Evolutionary conservation across 257 asterid genomes (phyloP), one percentile per base, ranked within the genome.

Genomic region (Agastache rugosa): DNA sequence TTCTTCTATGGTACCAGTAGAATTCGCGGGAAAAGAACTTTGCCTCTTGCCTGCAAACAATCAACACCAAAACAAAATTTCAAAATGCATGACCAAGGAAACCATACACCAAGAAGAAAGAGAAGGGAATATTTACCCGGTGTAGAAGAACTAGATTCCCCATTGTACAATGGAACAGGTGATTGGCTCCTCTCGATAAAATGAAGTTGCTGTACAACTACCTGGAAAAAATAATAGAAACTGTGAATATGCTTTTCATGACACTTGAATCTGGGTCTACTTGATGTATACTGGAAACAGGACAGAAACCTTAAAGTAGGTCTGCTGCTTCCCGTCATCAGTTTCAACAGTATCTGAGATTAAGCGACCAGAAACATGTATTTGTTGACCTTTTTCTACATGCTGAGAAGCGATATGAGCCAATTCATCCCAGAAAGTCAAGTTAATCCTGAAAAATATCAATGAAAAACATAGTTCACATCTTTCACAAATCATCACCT

Each of bases 321-420:
- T 90, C 83, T 90, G 96, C 77, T 88, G 91, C 85, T 87, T 94
- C 78, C 96, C 97, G 10, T 91, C 97, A 69, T 87, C 97, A 69
- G 56, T 84, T 81, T 91, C 93, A 74, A 90, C 91, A 15, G 96
- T 88, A 82, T 93, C 98, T 3, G 97, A 81, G 72, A 87, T 83
- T 29, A 93, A 76, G 59, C 97, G 96, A 71, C 98, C 98, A 23
- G 90, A 80, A 54, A 94, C 91, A 19, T 85, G 85, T 74, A 94
- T 87, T 77, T 94, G 98, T 12, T 90, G 86, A 53, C 97, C 97
- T 88, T 90, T 91, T 81, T 93, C 97, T 16, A 94, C 84, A 80
- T 94, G 92, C 86, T 88, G 90, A 50, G 58, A 85, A 42, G 97
- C 93, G 81, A 89, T 77, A 63, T 87, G 85, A 45, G 97, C 97